phyloP scores from a whole-genome alignment of 345 rosid species.

The Hevea brasiliensis region DNA sequence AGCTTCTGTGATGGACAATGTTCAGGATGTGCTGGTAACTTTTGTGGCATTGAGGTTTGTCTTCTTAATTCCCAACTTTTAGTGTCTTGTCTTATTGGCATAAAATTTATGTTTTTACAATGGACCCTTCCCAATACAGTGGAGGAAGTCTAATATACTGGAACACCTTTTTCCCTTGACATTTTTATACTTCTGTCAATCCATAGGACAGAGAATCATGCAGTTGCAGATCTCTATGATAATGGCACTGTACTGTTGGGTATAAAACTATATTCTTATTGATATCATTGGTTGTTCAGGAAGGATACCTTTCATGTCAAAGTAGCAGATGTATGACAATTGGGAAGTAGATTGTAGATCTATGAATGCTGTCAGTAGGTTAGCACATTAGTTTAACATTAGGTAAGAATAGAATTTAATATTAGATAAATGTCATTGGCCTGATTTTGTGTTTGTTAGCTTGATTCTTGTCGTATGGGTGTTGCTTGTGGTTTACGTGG shows the following conservation, averaged over 20 bases:
- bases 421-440: no score
- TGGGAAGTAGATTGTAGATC: no score
- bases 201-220: no score
- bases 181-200: background rate
- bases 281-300: background rate
- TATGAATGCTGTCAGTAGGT: no score
- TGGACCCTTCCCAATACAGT: background rate
- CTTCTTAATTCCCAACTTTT: constrained; percentile 7
- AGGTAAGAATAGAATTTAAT: no score
- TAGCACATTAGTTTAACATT: no score
- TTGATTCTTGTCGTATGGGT: no score
- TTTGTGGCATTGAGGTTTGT: constrained; percentile 81
- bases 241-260: background rate
- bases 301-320: no score
- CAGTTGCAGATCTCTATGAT: no score
- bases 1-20: constrained; percentile 53
- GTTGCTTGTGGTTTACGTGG: no score
- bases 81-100: background rate
- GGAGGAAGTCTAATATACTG: background rate
- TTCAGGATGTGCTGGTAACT: constrained; percentile 72
- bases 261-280: background rate
- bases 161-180: background rate
- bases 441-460: no score
- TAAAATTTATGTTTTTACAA: background rate
- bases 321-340: no score